Evolutionary conservation across 108 stramenopile species (phyloP).

Genomic region (Nitzschia inconspicua): DNA sequence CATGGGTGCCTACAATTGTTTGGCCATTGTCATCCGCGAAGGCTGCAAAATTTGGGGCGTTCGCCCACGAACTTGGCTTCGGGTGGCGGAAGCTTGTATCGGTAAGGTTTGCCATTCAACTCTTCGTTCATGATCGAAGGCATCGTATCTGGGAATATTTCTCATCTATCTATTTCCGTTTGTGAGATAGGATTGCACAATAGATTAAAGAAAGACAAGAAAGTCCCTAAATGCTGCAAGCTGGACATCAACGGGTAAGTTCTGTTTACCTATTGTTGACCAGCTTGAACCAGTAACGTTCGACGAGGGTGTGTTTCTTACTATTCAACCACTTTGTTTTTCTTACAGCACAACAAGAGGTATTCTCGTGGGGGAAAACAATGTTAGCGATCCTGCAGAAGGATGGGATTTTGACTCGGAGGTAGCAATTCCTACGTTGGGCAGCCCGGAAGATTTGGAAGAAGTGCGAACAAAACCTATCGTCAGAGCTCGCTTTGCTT

Average conservation of each 20-base stretch:
- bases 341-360: conserved; percentile 4
- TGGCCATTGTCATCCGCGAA: conserved; percentile 47
- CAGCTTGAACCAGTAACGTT: background rate
- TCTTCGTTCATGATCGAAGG: background rate
- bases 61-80: conserved; percentile 61
- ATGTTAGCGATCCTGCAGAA: too few species aligned
- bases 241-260: conserved; percentile 7
- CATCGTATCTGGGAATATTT: background rate
- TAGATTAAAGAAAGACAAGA: background rate
- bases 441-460: conserved; percentile 38
- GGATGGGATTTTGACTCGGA: background rate
- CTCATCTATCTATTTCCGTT: background rate
- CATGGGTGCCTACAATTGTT: conserved; percentile 59
- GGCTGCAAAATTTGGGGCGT: conserved; percentile 25
- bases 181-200: background rate
- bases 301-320: background rate
- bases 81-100: conserved; percentile 78
- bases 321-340: background rate
- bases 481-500: conserved; percentile 24
- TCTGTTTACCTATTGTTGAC: background rate
- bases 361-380: conserved; percentile 4
- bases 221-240: background rate
- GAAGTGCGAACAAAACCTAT: conserved; percentile 26
- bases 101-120: conserved; percentile 25
- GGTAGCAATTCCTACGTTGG: conserved; percentile 19